Base-by-base conservation (phyloP, 495 filamentous ascomycete genomes). In the Daldinia vernicosa region DNA sequence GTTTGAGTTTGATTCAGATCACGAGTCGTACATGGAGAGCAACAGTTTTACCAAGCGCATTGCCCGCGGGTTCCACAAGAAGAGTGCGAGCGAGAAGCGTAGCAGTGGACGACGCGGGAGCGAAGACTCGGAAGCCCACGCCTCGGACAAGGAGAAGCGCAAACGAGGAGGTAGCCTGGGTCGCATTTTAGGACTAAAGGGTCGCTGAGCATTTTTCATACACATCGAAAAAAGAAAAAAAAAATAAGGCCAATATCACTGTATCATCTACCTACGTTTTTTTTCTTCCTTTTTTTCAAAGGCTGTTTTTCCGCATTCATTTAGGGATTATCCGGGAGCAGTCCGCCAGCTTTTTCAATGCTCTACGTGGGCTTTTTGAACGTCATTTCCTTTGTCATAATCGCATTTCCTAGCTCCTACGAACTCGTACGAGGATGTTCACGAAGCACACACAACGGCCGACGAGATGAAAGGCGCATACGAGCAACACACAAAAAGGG, bases 21-120 rank as follows among this genome's bases (percentile, higher is more conserved):
- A 61, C 8, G 75, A 77, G 17, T 74, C 72, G 9, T 66, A 58
- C 24, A 27, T 47, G 63, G 75, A 71, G 50, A 67, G 59, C 22
- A 66, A 22, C 24, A 72, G 74, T 14, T 74, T 77, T 26, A 75
- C 73, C 0, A 71, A 53, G 45, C 75, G 75, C 15, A 74, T 75
- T 17, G 71, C 74, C 35, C 66, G 75, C n/a, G 75, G 75, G 0
- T 71, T 77, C 22, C 75, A 77, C 60, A 74, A 74, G 71, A 77
- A 72, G 53, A 76, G 74, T 62, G 70, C 70, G 5, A 74, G 66
- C 57, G 73, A 72, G 47, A 77, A 76, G 66, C 73, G 75, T 6
- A 51, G 26, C 9, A 51, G 6, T 35, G 55, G 67, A 19, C 72
- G 70, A 30, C 47, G 61, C 4, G 54, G 33, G 2, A 67, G 67